Evolutionary conservation across 2,329 filamentous ascomycete genomes (phyloP), one percentile per base, ranked within the genome.

Genomic region (Aspergillus sp.): DNA sequence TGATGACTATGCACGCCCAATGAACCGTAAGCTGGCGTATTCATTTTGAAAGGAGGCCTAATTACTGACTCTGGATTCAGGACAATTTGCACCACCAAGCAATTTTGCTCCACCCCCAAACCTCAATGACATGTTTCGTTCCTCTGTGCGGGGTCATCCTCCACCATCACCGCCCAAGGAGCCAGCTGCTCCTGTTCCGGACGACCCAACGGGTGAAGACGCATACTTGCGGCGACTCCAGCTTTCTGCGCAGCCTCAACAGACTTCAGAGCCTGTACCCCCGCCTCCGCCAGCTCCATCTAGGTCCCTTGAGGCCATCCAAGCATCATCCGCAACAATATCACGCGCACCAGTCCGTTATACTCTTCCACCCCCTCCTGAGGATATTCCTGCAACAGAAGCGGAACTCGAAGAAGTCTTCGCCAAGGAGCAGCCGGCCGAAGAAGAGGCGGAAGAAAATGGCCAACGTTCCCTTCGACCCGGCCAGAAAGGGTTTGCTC

Each of bases 401-500:
- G 81, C 83, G 43, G 79, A 84, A 67, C 74, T 84, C 49, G 81
- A 84, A 67, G 77, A 79, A 62, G 73, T 80, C 49, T 64, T 83
- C 41, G 80, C 76, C 47, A 76, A 68, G 59, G 78, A 77, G 57
- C 63, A 76, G 54, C 59, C 74, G 4, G 74, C 78, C 46, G 72
- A 79, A 41, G 75, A 77, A 28, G 71, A 76, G 38, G 69, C 71
- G 22, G 72, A 72, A 53, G 68, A 68, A 17, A 74, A 76, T 54
- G 72, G 76, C 22, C 77, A 82, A 34, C 85, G 86, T 43, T 89
- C 89, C 47, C 86, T 81, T 60, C 87, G 89, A 3, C 92, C 93
- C 0, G 92, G 92, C 17, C 91, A 96, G 76, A 86, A 88, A 66
- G 91, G 89, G 55, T 97, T 97, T 76, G 95, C 92, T 0, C 87